phyloP scores from a whole-genome alignment of 176 grass and related monocot species.

The Triticum turgidum region DNA sequence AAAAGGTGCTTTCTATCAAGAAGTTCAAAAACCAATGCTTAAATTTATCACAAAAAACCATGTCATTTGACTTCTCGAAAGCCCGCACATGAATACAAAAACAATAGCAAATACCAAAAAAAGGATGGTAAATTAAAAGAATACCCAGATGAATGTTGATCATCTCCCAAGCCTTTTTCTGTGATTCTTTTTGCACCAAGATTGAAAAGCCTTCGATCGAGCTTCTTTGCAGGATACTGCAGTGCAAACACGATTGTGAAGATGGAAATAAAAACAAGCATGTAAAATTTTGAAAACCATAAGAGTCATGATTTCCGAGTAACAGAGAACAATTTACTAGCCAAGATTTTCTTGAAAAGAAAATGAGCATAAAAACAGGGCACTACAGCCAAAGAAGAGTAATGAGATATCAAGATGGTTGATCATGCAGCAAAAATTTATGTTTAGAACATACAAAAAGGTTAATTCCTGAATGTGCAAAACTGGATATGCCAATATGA shows the following conservation, averaged over 20 bases:
- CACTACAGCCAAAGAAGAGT: neutral
- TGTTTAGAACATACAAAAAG: slow-evolving; percentile 5
- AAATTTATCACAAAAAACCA: neutral
- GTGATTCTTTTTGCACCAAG: slow-evolving; percentile 67
- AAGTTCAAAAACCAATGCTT: neutral
- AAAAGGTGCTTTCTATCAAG: neutral
- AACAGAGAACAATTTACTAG: neutral
- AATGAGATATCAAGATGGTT: neutral
- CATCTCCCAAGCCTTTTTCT: slow-evolving; percentile 79
- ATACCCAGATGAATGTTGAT: slow-evolving; percentile 88
- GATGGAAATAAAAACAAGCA: neutral
- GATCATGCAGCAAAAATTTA: neutral
- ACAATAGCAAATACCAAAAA: neutral
- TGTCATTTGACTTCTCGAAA: neutral
- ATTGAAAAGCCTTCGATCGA: slow-evolving; percentile 76
- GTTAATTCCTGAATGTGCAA: neutral
- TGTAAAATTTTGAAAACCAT: neutral
- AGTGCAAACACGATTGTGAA: slow-evolving; percentile 18
- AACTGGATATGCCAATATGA: neutral
- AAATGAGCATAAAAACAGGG: neutral
- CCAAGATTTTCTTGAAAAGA: neutral
- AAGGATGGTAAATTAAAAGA: neutral
- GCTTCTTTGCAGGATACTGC: slow-evolving; percentile 83
- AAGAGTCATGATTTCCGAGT: neutral
- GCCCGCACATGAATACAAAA: neutral